Conservation (phyloP, 31 red algal genomes). For the Porphyra umbilicalis region DNA sequence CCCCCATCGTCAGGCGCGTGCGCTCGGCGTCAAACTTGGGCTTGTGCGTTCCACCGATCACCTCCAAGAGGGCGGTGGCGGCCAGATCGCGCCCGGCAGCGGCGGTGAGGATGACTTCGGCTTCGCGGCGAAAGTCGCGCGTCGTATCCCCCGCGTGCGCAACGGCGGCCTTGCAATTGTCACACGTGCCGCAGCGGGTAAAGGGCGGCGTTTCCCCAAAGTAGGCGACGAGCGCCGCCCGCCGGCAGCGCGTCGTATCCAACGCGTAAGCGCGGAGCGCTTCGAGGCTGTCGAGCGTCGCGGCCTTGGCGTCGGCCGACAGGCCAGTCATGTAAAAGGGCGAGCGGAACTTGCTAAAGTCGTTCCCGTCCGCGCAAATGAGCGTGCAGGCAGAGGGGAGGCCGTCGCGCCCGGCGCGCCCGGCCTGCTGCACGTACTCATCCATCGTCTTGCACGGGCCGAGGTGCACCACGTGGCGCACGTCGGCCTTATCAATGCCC, state of each 20-base stretch:
- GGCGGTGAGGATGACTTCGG: neutral
- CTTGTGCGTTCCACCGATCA: neutral
- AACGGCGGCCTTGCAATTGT: neutral
- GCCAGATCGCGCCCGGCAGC: neutral
- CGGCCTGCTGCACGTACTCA: conserved; percentile 41
- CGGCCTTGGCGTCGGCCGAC: neutral
- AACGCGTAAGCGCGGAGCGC: conserved; percentile 5
- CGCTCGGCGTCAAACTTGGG: neutral
- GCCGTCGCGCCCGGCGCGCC: conserved; percentile 57
- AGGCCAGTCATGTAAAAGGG: neutral
- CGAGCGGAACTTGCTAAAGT: conserved; percentile 2
- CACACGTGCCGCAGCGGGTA: neutral
- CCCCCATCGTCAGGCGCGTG: neutral
- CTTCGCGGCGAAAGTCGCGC: neutral
- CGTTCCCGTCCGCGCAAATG: conserved; percentile 14
- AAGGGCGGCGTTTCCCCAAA: conserved; percentile 18
- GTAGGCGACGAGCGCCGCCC: conserved; percentile 8
- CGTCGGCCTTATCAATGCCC: conserved; percentile 48
- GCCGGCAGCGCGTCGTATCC: conserved; percentile 18
- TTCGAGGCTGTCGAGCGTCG: neutral
- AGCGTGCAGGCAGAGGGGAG: conserved; percentile 17
- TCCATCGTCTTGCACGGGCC: conserved; percentile 25
- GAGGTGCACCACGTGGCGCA: conserved; percentile 37
- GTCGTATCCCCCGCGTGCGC: neutral
- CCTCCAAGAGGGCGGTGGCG: neutral